These are phyloP conservation scores for Borovskyia barvae DNA, from an alignment of 208 protist species.

Conservation along the genomic window DNA sequence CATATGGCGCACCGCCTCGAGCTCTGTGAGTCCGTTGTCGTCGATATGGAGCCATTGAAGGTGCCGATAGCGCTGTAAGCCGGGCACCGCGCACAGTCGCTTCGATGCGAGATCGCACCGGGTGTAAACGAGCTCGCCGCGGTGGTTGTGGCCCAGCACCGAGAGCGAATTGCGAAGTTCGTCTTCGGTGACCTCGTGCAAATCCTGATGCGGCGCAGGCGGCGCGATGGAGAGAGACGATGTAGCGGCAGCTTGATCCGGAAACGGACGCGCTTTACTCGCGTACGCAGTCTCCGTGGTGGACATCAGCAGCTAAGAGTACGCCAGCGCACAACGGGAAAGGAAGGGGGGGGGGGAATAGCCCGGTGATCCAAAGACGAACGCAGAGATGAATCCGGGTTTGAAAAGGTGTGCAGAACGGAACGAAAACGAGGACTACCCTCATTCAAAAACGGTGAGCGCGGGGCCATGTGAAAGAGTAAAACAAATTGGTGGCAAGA, in stretches of 20 bases:
- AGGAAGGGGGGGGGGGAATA: not conserved
- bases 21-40: slow-evolving; percentile 56
- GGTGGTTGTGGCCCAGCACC: slow-evolving; percentile 52
- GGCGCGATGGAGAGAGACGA: not conserved
- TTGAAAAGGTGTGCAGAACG: too few relatives aligned
- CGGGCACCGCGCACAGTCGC: slow-evolving; percentile 33
- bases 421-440: too few relatives aligned
- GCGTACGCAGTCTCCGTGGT: not conserved
- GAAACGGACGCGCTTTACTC: not conserved
- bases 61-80: slow-evolving; percentile 45
- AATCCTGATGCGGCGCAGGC: not conserved
- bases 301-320: not conserved
- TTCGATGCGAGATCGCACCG: slow-evolving; percentile 25
- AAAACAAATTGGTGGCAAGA: too few relatives aligned
- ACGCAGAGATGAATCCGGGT: too few relatives aligned
- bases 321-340: too few relatives aligned
- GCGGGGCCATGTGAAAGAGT: too few relatives aligned
- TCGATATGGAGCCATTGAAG: slow-evolving; percentile 69
- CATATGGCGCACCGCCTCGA: slow-evolving; percentile 48
- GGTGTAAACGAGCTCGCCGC: slow-evolving; percentile 62
- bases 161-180: slow-evolving; percentile 30
- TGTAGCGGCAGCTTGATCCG: not conserved
- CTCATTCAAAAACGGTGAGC: too few relatives aligned
- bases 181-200: slow-evolving; percentile 6
- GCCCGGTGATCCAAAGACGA: not conserved